Conservation (phyloP, 1,139 yeast genomes). For the Pneumocystis oryctolagi region DNA sequence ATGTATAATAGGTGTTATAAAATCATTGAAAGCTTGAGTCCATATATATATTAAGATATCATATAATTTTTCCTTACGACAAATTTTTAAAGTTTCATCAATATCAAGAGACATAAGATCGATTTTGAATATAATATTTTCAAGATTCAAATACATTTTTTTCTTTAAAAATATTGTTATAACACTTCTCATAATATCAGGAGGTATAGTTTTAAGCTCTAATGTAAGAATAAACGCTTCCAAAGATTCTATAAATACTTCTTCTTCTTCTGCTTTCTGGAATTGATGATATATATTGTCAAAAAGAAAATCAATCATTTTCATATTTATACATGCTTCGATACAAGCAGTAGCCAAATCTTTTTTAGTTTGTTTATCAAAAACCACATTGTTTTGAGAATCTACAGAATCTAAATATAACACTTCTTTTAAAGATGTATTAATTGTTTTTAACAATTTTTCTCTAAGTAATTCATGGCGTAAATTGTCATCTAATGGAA, state of each 20-base stretch:
- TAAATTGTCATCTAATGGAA: constrained; percentile 34
- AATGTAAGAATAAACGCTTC: constrained; percentile 39
- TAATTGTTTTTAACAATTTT: constrained; percentile 43
- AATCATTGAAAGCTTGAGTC: constrained; percentile 52
- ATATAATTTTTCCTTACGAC: constrained; percentile 37
- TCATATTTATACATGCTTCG: constrained; percentile 29
- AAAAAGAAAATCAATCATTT: constrained; percentile 30
- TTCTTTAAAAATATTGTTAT: constrained; percentile 35
- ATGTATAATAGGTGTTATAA: constrained; percentile 48
- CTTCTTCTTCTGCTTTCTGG: constrained; percentile 21
- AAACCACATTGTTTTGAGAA: constrained; percentile 5
- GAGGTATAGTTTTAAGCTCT: constrained; percentile 39
- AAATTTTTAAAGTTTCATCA: constrained; percentile 50
- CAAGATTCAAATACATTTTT: constrained; percentile 36
- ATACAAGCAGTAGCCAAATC: constrained; percentile 22
- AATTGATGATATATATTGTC: constrained; percentile 41
- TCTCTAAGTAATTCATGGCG: constrained; percentile 39
- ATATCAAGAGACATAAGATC: constrained; percentile 57
- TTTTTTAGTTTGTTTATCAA: neutral
- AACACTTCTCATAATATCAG: constrained; percentile 44
- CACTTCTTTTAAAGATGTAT: constrained; percentile 35
- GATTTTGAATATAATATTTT: constrained; percentile 49
- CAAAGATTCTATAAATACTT: constrained; percentile 36
- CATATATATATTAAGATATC: constrained; percentile 56
- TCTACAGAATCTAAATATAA: constrained; percentile 21